Evolutionary conservation across 441 rosid genomes (phyloP).

Genomic region (Adansonia madagascariensis): DNA sequence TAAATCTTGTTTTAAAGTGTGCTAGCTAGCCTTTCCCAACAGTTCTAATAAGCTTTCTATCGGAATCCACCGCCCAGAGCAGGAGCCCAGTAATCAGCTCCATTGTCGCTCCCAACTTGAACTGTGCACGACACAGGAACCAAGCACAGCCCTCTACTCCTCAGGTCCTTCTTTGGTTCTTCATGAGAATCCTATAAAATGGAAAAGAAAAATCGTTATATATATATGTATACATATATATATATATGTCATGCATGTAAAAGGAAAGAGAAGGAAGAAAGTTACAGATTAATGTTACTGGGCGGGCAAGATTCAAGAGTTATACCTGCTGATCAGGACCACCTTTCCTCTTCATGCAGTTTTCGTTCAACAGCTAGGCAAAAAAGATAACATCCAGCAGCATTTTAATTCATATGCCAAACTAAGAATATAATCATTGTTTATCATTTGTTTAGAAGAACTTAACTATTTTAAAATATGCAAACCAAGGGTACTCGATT

Average conservation of each 20-base stretch:
- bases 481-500: background rate
- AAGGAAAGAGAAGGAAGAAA: background rate
- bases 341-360: constrained; percentile 69
- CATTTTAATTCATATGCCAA: background rate
- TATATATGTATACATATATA: too few species aligned
- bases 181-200: constrained; percentile 41
- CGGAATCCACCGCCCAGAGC: constrained; percentile 62
- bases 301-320: too few species aligned
- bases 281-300: too few species aligned
- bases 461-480: background rate
- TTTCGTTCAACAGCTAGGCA: constrained; percentile 68
- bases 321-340: constrained; percentile 37
- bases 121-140: constrained; percentile 84
- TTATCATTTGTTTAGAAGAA: background rate
- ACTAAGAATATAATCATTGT: background rate
- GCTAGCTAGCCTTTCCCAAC: background rate
- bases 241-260: background rate
- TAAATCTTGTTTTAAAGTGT: background rate
- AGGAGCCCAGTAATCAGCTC: constrained; percentile 91
- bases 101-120: constrained; percentile 81
- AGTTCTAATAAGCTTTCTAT: constrained; percentile 29
- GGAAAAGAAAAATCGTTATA: background rate
- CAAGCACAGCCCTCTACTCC: constrained; percentile 83
- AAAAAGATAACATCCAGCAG: constrained; percentile 3
- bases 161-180: constrained; percentile 61